phyloP scores from a whole-genome alignment of 495 filamentous ascomycete genomes.

The Podospora pseudoanserina region DNA sequence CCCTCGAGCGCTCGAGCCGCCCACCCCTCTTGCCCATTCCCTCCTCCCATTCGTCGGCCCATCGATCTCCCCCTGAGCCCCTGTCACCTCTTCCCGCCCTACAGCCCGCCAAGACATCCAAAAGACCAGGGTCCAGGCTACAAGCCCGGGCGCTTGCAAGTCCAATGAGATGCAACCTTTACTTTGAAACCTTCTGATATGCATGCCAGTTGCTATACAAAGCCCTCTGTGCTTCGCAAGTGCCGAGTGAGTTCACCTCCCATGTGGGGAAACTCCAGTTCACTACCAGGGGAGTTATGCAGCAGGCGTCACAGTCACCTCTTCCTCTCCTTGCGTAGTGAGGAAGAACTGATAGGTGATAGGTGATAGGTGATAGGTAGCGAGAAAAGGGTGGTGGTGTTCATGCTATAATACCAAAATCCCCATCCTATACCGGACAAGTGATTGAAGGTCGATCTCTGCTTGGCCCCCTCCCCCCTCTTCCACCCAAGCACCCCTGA shows the following conservation, averaged over 20 bases:
- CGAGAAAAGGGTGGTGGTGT: neutral
- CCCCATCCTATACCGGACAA: neutral
- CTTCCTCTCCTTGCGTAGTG: neutral
- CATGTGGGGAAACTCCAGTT: neutral
- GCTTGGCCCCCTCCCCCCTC: neutral
- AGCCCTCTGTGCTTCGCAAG: neutral
- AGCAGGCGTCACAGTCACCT: neutral
- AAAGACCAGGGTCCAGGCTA: neutral
- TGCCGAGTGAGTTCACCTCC: neutral
- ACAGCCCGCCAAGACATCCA: neutral
- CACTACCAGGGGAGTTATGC: neutral
- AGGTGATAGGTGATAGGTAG: neutral
- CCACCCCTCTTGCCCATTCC: neutral
- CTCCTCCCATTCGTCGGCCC: neutral
- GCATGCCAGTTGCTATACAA: neutral
- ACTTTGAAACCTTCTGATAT: neutral
- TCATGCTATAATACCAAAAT: neutral
- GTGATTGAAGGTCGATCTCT: neutral
- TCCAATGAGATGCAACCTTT: constrained; percentile 5
- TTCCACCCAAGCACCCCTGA: neutral
- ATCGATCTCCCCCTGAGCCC: constrained; percentile 3
- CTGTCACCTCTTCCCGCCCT: neutral
- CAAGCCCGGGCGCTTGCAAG: constrained; percentile 8
- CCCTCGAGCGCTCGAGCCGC: neutral
- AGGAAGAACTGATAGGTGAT: neutral